These are phyloP conservation scores for Tulasnella sp. DNA, from an alignment of 768 basidiomycete genomes.

Conservation along the genomic window DNA sequence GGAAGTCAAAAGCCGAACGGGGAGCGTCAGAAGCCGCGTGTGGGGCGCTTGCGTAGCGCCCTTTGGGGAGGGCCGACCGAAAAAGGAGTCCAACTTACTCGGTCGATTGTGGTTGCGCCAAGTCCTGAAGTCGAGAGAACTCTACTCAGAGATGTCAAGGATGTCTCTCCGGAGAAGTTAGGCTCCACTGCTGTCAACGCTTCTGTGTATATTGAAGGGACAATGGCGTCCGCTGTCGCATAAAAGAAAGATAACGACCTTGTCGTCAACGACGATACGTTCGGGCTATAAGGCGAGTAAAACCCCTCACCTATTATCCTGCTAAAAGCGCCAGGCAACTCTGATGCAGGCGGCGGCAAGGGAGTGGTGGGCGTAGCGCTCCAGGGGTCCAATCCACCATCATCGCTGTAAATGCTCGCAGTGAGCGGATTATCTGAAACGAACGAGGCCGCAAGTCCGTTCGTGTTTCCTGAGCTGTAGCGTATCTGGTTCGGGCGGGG, in stretches of 20 bases:
- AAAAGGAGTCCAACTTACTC: constrained; percentile 38
- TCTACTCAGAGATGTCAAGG: constrained; percentile 74
- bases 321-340: constrained; percentile 22
- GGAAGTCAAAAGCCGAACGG: not conserved
- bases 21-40: not conserved
- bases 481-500: constrained; percentile 64
- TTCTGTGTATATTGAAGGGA: constrained; percentile 67
- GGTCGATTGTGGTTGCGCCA: constrained; percentile 76
- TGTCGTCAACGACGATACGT: not conserved
- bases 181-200: constrained; percentile 69
- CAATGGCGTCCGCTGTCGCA: constrained; percentile 60
- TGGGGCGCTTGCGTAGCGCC: not conserved
- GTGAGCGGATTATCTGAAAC: constrained; percentile 23
- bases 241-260: not conserved
- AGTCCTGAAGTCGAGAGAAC: constrained; percentile 69
- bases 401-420: constrained; percentile 21
- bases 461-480: not conserved
- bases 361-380: constrained; percentile 29
- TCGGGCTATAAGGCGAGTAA: not conserved
- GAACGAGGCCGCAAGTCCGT: constrained; percentile 20
- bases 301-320: constrained; percentile 22
- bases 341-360: constrained; percentile 18
- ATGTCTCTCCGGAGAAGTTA: constrained; percentile 63
- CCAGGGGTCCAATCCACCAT: constrained; percentile 34
- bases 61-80: not conserved